These are phyloP conservation scores for Hyphodiscus sp. DNA, from an alignment of 2,329 filamentous ascomycete species.

Conservation along the genomic window DNA sequence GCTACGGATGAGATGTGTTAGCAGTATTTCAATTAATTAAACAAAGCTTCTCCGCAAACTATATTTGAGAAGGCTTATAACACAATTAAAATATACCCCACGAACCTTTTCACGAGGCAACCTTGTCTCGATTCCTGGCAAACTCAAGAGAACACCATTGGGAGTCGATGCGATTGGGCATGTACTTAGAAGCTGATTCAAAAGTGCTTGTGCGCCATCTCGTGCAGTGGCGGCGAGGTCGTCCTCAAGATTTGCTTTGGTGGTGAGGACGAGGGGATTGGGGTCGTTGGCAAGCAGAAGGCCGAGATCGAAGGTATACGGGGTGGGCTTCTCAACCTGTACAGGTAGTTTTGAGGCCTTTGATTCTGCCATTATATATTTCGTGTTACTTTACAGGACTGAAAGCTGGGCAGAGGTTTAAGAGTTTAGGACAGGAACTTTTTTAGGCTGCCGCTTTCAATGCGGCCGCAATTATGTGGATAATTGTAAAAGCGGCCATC, in stretches of 20 bases:
- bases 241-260: conserved; percentile 48
- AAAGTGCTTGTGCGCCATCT: conserved; percentile 82
- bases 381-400: not conserved
- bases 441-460: conserved; percentile 8
- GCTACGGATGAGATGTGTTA: conserved; percentile 32
- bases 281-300: conserved; percentile 81
- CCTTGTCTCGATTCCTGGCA: conserved; percentile 62
- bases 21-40: not conserved
- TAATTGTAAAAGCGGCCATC: not conserved
- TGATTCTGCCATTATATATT: conserved; percentile 1
- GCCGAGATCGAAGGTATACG: conserved; percentile 87
- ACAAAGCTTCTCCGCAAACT: not conserved
- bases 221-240: conserved; percentile 69
- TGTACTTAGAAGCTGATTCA: conserved; percentile 90
- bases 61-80: not conserved
- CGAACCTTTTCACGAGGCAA: conserved; percentile 77
- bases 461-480: conserved; percentile 11
- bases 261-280: conserved; percentile 64
- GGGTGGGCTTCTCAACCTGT: conserved; percentile 73
- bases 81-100: not conserved
- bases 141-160: conserved; percentile 68
- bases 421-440: not conserved
- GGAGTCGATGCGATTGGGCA: conserved; percentile 68
- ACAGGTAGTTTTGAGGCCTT: conserved; percentile 44
- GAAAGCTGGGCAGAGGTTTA: not conserved